phyloP scores from a whole-genome alignment of 805 yeast species.

The Metschnikowia sp. region DNA sequence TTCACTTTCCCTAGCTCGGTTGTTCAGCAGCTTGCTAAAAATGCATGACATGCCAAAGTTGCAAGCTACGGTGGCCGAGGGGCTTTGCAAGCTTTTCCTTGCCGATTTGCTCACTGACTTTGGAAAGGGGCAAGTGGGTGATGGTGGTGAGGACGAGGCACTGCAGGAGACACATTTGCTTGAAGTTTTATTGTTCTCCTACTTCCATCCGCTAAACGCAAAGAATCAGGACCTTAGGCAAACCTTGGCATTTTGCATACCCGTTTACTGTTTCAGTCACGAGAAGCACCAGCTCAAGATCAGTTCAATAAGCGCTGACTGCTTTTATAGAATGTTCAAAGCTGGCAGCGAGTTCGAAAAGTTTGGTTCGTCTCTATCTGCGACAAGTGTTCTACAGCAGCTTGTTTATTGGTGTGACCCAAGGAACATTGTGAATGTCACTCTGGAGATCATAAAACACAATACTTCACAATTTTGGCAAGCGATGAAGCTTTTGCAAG shows the following conservation, averaged over 20 bases:
- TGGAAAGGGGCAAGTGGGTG: conserved; percentile 13
- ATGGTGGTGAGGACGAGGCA: conserved; percentile 18
- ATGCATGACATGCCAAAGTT: conserved; percentile 56
- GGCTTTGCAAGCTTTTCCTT: conserved; percentile 75
- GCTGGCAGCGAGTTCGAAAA: conserved; percentile 32
- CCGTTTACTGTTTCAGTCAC: conserved; percentile 81
- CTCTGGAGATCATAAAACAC: conserved; percentile 37
- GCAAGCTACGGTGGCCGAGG: conserved; percentile 82
- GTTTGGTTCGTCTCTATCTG: conserved; percentile 33
- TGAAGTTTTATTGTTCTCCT: conserved; percentile 67
- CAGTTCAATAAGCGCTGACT: conserved; percentile 62
- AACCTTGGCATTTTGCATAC: conserved; percentile 80
- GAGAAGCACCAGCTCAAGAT: conserved; percentile 65
- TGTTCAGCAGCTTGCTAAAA: conserved; percentile 64
- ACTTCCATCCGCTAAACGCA: conserved; percentile 67
- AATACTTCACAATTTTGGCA: conserved; percentile 56
- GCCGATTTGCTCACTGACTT: conserved; percentile 68
- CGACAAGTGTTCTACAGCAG: conserved; percentile 62
- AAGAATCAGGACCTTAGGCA: conserved; percentile 68
- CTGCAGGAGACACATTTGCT: conserved; percentile 44
- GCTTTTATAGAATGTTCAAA: conserved; percentile 54
- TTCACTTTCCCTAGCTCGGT: conserved; percentile 60
- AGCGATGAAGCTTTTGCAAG: conserved; percentile 50
- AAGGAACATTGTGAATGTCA: conserved; percentile 49
- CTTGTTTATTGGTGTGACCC: conserved; percentile 87